Base-by-base conservation (phyloP, 1,284 basidiomycete species). In the Ustilago shanxiensis region DNA sequence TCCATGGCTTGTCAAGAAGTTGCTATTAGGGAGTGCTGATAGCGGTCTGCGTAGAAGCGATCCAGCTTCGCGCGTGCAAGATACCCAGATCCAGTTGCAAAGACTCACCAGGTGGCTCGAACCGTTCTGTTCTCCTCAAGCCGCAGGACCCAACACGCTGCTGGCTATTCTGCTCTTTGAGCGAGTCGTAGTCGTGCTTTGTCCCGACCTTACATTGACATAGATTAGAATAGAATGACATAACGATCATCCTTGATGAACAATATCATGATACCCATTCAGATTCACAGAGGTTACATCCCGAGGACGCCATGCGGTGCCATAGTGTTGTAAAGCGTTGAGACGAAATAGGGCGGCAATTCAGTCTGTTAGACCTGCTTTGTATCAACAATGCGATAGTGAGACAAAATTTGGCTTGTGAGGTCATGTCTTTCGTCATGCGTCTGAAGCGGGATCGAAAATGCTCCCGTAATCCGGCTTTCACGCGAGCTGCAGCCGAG, bases 61-160 rank as follows among this genome's bases (percentile, higher is more conserved):
- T 60, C 39, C 35, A 11, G 56, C 31, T 4, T 20, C 51, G 4
- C 35, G 37, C 45, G 24, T 45, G 2, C 41, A 54, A 47, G 67
- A 71, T 51, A 53, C 59, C 14, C 50, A 60, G 18, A 49, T 63
- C 14, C 74, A 77, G 24, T 5, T 72, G 53, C 57, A 65, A 41
- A 44, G 62, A 16, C 51, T 78, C 39, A 74, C 75, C 22, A 37
- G 47, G 8, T 71, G 66, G 63, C 67, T 79, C 9, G 66, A 59
- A 18, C 77, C 77, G 0, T 55, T 79, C 28, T 79, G 77, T 45
- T 71, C 74, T n/a, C 61, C 74, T 20, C 66, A 77, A 45, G 72
- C 77, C n/a, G 66, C 66, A 13, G 74, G 70, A 8, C 67, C 74
- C 26, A 77, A 77, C 31, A 79, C 77, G 26, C 65, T 71, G 13